Evolutionary conservation across 805 yeast genomes (phyloP).

Genomic region (Cyberlindnera lachancei): DNA sequence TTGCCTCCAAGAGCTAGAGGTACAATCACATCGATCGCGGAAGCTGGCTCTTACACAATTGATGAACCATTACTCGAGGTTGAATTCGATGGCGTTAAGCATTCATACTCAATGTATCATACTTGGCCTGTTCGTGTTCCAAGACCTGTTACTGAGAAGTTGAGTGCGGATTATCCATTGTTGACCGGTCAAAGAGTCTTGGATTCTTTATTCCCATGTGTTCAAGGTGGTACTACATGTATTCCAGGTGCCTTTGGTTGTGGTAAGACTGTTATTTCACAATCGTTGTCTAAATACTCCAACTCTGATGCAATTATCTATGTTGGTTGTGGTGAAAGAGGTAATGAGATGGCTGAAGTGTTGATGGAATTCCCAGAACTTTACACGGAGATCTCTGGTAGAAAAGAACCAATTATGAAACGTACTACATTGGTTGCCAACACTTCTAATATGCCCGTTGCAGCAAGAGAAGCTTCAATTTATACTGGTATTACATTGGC

Average conservation of each 20-base stretch:
- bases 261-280: slow-evolving; percentile 98
- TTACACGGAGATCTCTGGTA: slow-evolving; percentile 82
- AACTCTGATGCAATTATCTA: slow-evolving; percentile 95
- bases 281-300: slow-evolving; percentile 92
- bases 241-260: slow-evolving; percentile 99
- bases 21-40: slow-evolving; percentile 84
- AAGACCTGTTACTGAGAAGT: slow-evolving; percentile 93
- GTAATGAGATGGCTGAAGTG: slow-evolving; percentile 99
- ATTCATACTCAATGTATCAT: slow-evolving; percentile 87
- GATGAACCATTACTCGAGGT: slow-evolving; percentile 88
- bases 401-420: slow-evolving; percentile 98
- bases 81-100: slow-evolving; percentile 84
- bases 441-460: slow-evolving; percentile 99
- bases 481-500: slow-evolving; percentile 98
- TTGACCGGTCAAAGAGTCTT: slow-evolving; percentile 98
- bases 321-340: slow-evolving; percentile 95
- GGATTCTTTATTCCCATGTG: slow-evolving; percentile 97
- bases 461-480: slow-evolving; percentile 99
- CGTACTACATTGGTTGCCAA: slow-evolving; percentile 98
- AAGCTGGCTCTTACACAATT: slow-evolving; percentile 83
- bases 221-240: slow-evolving; percentile 99
- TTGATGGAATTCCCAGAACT: slow-evolving; percentile 99
- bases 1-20: slow-evolving; percentile 99
- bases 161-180: slow-evolving; percentile 89
- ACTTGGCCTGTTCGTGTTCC: slow-evolving; percentile 99